Evolutionary conservation across 176 grass and related monocot species (phyloP).

Genomic region (Avena atlantica): DNA sequence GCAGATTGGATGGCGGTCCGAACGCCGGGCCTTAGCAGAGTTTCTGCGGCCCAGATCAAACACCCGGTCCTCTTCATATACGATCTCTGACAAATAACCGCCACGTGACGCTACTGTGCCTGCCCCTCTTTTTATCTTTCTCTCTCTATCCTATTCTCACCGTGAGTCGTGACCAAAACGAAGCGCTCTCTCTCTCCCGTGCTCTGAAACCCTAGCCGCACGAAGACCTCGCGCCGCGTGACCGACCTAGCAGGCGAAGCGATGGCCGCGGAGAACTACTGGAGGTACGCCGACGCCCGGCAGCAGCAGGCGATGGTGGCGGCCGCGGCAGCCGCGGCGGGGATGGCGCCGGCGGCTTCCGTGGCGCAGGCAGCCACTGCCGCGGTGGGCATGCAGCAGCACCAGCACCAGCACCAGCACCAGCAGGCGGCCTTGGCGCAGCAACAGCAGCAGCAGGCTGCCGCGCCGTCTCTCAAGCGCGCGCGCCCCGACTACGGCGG

Average conservation of each 20-base stretch:
- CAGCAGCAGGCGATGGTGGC: constrained; percentile 65
- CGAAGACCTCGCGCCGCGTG: neutral
- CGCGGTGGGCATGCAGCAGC: constrained; percentile 43
- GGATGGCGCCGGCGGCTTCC: constrained; percentile 43
- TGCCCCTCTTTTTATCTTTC: neutral
- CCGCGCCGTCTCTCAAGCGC: constrained; percentile 75
- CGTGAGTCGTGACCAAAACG: neutral
- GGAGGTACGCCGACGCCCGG: constrained; percentile 85
- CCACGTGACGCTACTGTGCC: neutral
- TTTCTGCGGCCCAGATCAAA: neutral
- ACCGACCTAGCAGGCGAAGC: neutral
- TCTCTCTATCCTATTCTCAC: neutral
- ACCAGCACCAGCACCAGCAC: neutral
- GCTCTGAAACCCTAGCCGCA: constrained; percentile 53
- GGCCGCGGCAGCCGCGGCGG: constrained; percentile 44
- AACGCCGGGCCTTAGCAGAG: neutral
- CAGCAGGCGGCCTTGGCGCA: constrained; percentile 52
- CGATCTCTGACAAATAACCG: neutral
- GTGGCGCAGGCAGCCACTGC: constrained; percentile 14
- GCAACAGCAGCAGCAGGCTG: constrained; percentile 35
- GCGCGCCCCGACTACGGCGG: constrained; percentile 80
- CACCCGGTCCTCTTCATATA: neutral
- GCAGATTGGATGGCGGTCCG: neutral
- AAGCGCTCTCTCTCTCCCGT: neutral
- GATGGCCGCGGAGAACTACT: constrained; percentile 85